Base-by-base conservation (phyloP, 169 alveolate species). In the Neospora caninum region DNA sequence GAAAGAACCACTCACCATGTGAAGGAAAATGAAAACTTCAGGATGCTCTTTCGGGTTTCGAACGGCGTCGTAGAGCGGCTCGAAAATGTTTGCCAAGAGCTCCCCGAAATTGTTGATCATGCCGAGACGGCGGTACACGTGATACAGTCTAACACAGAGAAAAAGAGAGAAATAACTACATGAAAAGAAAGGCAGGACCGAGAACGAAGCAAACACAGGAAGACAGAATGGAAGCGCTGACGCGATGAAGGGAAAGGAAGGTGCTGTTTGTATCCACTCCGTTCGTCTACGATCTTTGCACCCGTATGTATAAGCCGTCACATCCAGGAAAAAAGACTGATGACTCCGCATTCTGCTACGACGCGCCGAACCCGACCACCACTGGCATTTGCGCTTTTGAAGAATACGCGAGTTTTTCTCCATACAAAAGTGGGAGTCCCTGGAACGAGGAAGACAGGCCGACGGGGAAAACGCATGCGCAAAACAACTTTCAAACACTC, bases 61-160 rank as follows among this genome's bases (percentile, higher is more conserved):
- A 18, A 97, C 97, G 80, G 98, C 98, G 87, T 97, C 97, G 88
- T 97, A 96, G 45, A 98, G 93, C 6, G 99, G 99, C 93, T 94
- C 96, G 38, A 94, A 96, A 38, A 97, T 95, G 89, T 97, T 97
- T 36, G 95, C 94, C 43, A 98, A 91, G 97, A 98, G 95, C 86
- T 98, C 97, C 42, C 96, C 97, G 93, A 98, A 98, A 84, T 95
- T 93, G 7, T 92, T 34, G 49, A 98, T 96, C 80, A 95, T 82
- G 31, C 96, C 95, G 36, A 93, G 95, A 70, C 96, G 95, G 88
- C 96, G 95, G 95, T 97, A 97, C 36, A 97, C 97, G 93, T 95
- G 96, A 94, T 97, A 98, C 42, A 98, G 96, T 18, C 95, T 83
- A 95, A 43, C 58, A 13, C 22, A 49, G 58, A n/a, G n/a, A n/a